Base-by-base conservation (phyloP, 768 basidiomycete species). In the Boletus fagicola region DNA sequence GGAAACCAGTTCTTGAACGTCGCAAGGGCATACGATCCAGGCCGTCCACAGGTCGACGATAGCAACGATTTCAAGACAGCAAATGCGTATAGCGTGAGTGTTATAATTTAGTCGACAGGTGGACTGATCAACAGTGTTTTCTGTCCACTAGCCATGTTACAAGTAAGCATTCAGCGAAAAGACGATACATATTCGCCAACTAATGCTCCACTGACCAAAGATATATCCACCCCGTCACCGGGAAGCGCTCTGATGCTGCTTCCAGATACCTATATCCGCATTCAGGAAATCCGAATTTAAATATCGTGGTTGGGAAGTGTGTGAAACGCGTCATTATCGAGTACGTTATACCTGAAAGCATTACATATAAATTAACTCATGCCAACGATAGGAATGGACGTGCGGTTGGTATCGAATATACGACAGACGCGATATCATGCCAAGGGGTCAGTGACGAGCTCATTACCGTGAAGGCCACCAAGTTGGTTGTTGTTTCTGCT, bases 401-500 rank as follows among this genome's bases (percentile, higher is more conserved):
- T 10, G 77, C 78, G 0, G 68, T 73, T 0, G 78, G 77, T 7
- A 66, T 79, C 12, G 73, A 77, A 45, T 79, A 71, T 49, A 44
- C 61, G 0, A 49, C 58, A n/a, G 73, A 76, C 38, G 49, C 61
- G 0, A 65, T 61, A 0, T 57, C 73, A 20, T 65, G 60, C 22
- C 67, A 63, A 3, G 64, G 59, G 4, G 52, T 35, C 1, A 48
- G 39, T 38, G 24, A 28, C 0, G 54, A 63, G 7, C 16, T 65
- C 1, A 43, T 51, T 12, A 61, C 50, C 0, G 75, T 68, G 5
- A 66, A 47, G 15, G 78, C 76, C 4, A 24, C 7, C n/a, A 62
- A 72, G 4, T 68, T 83, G 2, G 77, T 85, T 0, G 77, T 85
- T 18, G 40, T 85, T 16, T 78, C 80, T 2, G 76, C 77, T 4